Base-by-base conservation (phyloP, 2,329 filamentous ascomycete genomes). In the Pseudogymnoascus sp. region DNA sequence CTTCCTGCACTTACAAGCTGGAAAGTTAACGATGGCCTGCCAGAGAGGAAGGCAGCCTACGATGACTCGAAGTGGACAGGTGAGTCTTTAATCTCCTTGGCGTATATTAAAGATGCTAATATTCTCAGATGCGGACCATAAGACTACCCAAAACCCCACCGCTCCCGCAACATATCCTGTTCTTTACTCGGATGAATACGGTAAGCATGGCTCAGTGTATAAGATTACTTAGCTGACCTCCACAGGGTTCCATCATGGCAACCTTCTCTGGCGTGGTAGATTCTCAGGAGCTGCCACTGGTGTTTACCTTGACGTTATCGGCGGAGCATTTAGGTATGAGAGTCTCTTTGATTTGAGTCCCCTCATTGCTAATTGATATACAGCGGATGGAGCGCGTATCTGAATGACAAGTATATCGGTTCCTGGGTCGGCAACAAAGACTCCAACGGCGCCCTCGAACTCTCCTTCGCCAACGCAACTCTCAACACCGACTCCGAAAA, bases 331-430 rank as follows among this genome's bases (percentile, higher is more conserved):
- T 21, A 52, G 60, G 65, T 66, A 64, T 11, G 31, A n/a, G 23
- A 52, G 7, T 3, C 23, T 14, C 5, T 21, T 16, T 12, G 16
- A 33, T 28, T 35, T 8, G 11, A 21, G 8, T 1, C 4, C 37
- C 16, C n/a, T 25, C 31, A 0, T 23, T 16, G 40, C 63, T 14
- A 66, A 40, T 28, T 16, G 3, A 33, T 41, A n/a, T 59, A 16
- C 21, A 68, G 67, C 21, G 68, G 68, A 43, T 69, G 65, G 66
- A 65, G 64, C 31, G 68, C 66, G 7, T 70, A 61, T 78, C 71
- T 87, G 0, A 87, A 87, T 70, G 80, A 80, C 7, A 69, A 78
- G 5, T 82, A 82, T 69, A 70, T 87, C 5, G 83, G 82, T 18
- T 84, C 83, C 0, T 81, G 77, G 71, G 75, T 83, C 4, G 84